Evolutionary conservation across 805 yeast genomes (phyloP).

Genomic region (Phaffomyces antillensis): DNA sequence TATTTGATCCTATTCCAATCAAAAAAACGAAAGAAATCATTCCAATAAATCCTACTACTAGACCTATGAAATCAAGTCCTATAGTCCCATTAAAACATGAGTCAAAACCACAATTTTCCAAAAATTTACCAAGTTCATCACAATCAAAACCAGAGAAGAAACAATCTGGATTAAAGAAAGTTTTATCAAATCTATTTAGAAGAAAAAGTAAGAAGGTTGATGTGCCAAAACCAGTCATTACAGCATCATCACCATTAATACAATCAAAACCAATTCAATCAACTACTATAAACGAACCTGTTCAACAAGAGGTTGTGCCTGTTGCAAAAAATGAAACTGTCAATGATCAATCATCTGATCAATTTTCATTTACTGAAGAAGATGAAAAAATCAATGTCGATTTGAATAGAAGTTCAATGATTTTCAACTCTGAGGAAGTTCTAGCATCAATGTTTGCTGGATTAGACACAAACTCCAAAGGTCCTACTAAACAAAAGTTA

Average conservation of each 20-base stretch:
- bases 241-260: neutral
- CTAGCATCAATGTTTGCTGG: constrained; percentile 11
- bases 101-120: neutral
- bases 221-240: neutral
- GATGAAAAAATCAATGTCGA: constrained; percentile 17
- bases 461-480: neutral
- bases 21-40: neutral
- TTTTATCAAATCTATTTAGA: constrained; percentile 12
- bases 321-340: neutral
- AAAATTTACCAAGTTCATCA: neutral
- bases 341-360: constrained; percentile 7
- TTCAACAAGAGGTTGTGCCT: neutral
- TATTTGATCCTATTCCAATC: no score
- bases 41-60: neutral
- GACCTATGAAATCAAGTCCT: neutral
- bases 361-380: constrained; percentile 21
- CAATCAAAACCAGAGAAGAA: constrained; percentile 9
- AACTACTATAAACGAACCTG: neutral
- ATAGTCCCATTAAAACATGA: neutral
- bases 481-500: neutral
- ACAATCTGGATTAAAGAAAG: constrained; percentile 17
- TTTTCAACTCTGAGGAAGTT: constrained; percentile 10
- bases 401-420: neutral
- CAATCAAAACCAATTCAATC: no score
- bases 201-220: constrained; percentile 1